Base-by-base conservation (phyloP, 2,329 filamentous ascomycete species). In the Ustilaginoidea virens region DNA sequence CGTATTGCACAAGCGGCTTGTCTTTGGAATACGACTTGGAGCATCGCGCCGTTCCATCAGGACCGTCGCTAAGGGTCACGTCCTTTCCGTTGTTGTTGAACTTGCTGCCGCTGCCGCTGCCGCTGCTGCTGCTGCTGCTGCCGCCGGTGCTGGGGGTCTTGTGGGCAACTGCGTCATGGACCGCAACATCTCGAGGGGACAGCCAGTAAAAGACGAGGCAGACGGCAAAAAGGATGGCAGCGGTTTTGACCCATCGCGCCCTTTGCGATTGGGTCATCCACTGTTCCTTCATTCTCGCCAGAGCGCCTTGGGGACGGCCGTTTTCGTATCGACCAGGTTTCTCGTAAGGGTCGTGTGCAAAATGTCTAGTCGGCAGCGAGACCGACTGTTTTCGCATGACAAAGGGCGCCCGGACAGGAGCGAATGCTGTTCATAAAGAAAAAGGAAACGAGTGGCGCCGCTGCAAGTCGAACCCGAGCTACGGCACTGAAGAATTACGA, bases 1-100 rank as follows among this genome's bases (percentile, higher is more conserved):
- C 92, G 60, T 96, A 98, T 52, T 98, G 90, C 36, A 94, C 77
- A 40, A 98, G 72, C 28, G 90, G 87, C 61, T 94, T 96, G 39
- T 83, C 78, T 46, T 80, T 74, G 44, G 83, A 82, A 58, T 69
- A 76, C 23, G 90, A 83, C 49, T 76, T 81, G 34, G 74, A 74
- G 66, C 90, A 98, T 58, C 72, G 79, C 24, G 69, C 64, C 38
- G 80, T 75, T 40, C 69, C 69, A 45, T 27, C n/a, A n/a, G n/a
- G n/a, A n/a, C n/a, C n/a, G n/a, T n/a, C n/a, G n/a, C n/a, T n/a
- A n/a, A n/a, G n/a, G n/a, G n/a, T n/a, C n/a, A n/a, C n/a, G n/a
- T n/a, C n/a, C n/a, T n/a, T n/a, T n/a, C n/a, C n/a, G n/a, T n/a
- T n/a, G n/a, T n/a, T n/a, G n/a, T n/a, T n/a, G n/a, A n/a, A n/a